Evolutionary conservation across 1,284 basidiomycete genomes (phyloP).

Genomic region (Xerocomus minutiporus): DNA sequence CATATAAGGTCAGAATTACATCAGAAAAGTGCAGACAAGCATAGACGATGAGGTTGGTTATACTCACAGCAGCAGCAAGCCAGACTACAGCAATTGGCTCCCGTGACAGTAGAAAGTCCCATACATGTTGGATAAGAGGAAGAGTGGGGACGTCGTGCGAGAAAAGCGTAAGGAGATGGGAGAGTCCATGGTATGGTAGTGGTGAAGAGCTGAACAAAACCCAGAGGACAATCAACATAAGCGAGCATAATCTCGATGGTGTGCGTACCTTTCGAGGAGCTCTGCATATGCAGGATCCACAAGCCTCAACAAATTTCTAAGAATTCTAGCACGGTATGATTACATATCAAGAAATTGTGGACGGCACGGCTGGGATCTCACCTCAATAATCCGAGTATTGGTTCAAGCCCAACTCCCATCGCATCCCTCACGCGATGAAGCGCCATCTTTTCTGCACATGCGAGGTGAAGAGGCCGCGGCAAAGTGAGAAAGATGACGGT

Average conservation of each 20-base stretch:
- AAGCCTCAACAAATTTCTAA: slow-evolving; percentile 64
- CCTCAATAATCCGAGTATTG: slow-evolving; percentile 81
- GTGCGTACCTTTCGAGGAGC: slow-evolving; percentile 61
- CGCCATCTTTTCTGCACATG: slow-evolving; percentile 67
- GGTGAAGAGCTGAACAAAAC: slow-evolving; percentile 46
- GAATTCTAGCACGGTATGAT: slow-evolving; percentile 42
- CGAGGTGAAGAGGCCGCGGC: slow-evolving; percentile 52
- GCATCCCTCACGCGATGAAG: slow-evolving; percentile 82
- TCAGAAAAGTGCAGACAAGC: neutral
- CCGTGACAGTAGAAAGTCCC: slow-evolving; percentile 81
- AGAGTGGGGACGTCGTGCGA: slow-evolving; percentile 87
- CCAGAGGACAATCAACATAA: slow-evolving; percentile 2
- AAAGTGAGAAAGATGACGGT: slow-evolving; percentile 83
- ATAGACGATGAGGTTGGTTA: neutral
- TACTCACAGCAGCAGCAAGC: slow-evolving; percentile 72
- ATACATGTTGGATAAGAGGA: slow-evolving; percentile 79
- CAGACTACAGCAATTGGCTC: slow-evolving; percentile 82
- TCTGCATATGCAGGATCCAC: slow-evolving; percentile 70
- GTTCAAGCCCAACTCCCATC: slow-evolving; percentile 82
- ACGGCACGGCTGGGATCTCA: slow-evolving; percentile 24
- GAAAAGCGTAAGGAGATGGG: slow-evolving; percentile 87
- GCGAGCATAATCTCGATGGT: neutral
- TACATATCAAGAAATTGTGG: neutral
- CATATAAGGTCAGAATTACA: slow-evolving; percentile 5
- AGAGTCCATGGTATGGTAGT: slow-evolving; percentile 82